Conservation (phyloP, 495 filamentous ascomycete genomes). For the Lasiosphaeriaceae sp. region DNA sequence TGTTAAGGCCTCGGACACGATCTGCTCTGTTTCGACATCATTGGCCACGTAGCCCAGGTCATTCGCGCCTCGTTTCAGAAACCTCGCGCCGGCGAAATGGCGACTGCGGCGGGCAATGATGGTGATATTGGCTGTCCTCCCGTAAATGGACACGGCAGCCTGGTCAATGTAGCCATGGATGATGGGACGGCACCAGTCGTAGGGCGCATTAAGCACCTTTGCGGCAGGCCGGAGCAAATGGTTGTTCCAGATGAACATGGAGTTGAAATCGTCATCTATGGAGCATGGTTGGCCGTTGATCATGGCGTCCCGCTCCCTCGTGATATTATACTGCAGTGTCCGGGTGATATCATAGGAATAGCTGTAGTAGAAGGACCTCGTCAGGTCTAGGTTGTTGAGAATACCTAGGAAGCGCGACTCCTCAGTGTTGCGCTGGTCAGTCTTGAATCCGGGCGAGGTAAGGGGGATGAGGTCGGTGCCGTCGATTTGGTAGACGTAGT, state of each 20-base stretch:
- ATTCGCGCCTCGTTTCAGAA: conserved; percentile 91
- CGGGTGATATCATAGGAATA: conserved; percentile 96
- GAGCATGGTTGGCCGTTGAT: conserved; percentile 56
- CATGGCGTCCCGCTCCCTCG: conserved; percentile 68
- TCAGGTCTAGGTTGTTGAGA: conserved; percentile 84
- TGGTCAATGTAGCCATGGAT: conserved; percentile 97
- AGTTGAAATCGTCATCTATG: conserved; percentile 67
- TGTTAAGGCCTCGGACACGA: conserved; percentile 87
- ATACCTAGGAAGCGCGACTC: conserved; percentile 87
- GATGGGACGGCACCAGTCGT: conserved; percentile 94
- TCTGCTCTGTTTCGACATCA: conserved; percentile 99
- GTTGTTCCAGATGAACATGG: conserved; percentile 98
- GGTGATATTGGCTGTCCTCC: conserved; percentile 82
- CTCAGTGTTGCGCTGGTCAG: conserved; percentile 76
- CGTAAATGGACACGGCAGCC: conserved; percentile 76
- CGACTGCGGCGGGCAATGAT: conserved; percentile 89
- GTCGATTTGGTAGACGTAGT: conserved; percentile 93
- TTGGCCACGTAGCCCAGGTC: conserved; percentile 96
- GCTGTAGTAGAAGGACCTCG: conserved; percentile 93
- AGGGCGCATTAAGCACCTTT: conserved; percentile 67
- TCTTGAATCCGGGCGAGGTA: conserved; percentile 65
- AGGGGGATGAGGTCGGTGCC: conserved; percentile 91
- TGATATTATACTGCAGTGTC: conserved; percentile 90
- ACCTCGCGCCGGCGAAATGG: conserved; percentile 90
- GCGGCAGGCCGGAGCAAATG: conserved; percentile 78